phyloP scores from a whole-genome alignment of 257 asterid species.

The Ligustrum vulgare region DNA sequence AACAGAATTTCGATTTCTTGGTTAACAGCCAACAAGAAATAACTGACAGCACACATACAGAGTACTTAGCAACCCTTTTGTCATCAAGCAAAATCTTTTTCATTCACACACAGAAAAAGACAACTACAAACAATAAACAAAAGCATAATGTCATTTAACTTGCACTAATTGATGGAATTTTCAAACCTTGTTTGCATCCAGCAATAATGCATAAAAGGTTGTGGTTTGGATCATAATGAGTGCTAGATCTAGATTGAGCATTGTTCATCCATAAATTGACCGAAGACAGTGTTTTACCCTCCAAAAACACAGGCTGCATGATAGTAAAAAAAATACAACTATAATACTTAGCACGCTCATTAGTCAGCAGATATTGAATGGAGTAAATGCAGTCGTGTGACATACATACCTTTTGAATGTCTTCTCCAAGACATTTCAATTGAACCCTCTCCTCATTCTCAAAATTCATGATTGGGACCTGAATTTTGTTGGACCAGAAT shows the following conservation, averaged over 20 bases:
- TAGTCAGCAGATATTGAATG: neutral
- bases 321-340: neutral
- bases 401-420: conserved; percentile 58
- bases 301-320: conserved; percentile 45
- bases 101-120: neutral
- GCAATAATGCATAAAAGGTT: conserved; percentile 48
- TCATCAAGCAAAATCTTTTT: neutral
- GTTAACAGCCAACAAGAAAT: conserved; percentile 20
- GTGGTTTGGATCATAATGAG: conserved; percentile 58
- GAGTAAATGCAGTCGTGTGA: conserved; percentile 22
- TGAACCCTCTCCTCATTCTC: conserved; percentile 77
- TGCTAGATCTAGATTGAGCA: conserved; percentile 48
- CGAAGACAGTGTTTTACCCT: conserved; percentile 35
- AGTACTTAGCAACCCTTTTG: neutral
- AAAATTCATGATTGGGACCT: conserved; percentile 72
- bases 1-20: conserved; percentile 9
- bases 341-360: neutral
- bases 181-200: conserved; percentile 47
- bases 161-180: neutral
- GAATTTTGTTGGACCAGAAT: conserved; percentile 25
- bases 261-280: conserved; percentile 58
- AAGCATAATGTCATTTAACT: neutral
- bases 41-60: neutral
- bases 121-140: neutral
- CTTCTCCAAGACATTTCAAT: conserved; percentile 70